Conservation (phyloP, 2,329 filamentous ascomycete species). For the Ceratocystis alfenasii region DNA sequence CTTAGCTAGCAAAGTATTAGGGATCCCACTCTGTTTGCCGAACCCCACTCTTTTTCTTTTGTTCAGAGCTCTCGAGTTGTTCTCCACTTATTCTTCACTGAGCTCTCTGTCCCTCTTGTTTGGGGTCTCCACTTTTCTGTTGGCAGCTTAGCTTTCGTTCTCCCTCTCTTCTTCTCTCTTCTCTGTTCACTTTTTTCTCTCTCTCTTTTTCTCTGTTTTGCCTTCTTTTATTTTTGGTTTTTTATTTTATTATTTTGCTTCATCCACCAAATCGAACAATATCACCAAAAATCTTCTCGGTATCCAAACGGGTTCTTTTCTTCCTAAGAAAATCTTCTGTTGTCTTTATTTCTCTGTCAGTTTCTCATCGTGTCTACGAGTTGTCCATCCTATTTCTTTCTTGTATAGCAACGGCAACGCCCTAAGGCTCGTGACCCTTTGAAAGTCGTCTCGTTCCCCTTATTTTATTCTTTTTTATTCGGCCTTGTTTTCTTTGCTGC, state of each 20-base stretch:
- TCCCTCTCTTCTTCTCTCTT: neutral
- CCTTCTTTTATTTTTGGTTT: neutral
- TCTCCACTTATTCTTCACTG: neutral
- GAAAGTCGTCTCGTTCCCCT: constrained; percentile 2
- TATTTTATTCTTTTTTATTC: constrained; percentile 6
- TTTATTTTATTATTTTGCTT: neutral
- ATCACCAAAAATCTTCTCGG: neutral
- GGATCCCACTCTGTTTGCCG: no score
- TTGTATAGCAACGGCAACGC: neutral
- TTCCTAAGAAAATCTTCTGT: neutral
- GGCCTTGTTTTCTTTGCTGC: neutral
- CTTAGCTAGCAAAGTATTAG: neutral
- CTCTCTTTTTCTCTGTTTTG: neutral
- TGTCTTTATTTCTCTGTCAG: neutral
- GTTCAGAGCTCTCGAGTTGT: neutral
- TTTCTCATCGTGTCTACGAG: neutral
- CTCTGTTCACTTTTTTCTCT: neutral
- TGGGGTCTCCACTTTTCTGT: neutral
- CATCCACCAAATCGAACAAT: neutral
- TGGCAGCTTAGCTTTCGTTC: neutral
- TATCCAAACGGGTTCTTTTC: neutral
- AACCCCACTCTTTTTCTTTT: no score
- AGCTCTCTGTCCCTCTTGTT: neutral
- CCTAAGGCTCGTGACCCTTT: constrained; percentile 1
- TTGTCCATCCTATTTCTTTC: neutral